A percentile compares a stretch with the other conserved stretches of the same genome.
Conservation (phyloP, 1,284 basidiomycete genomes). For the Phlebopus sp. region DNA sequence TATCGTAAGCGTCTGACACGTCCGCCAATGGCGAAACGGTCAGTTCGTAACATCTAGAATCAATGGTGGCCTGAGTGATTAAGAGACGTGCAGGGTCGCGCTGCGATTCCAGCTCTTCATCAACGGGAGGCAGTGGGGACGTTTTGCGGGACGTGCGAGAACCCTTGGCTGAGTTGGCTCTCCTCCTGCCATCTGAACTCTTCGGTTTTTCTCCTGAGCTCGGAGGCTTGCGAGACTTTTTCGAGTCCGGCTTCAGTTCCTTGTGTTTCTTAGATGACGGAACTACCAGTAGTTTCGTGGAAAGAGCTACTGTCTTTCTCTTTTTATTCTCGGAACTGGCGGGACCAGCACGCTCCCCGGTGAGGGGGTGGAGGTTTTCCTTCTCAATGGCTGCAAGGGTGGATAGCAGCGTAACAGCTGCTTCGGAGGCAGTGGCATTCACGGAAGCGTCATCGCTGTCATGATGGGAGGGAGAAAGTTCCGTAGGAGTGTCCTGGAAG, state of each 20-base stretch:
- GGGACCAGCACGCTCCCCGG: constrained; percentile 54
- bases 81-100: constrained; percentile 26
- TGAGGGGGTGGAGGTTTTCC: constrained; percentile 73
- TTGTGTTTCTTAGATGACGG: constrained; percentile 45
- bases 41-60: constrained; percentile 59
- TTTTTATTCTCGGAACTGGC: constrained; percentile 48
- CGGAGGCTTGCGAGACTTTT: constrained; percentile 56
- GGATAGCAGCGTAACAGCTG: constrained; percentile 32
- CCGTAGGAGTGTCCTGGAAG: constrained; percentile 54
- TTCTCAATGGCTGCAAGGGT: constrained; percentile 53
- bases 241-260: constrained; percentile 42
- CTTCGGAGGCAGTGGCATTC: constrained; percentile 27
- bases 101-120: constrained; percentile 40
- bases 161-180: constrained; percentile 21
- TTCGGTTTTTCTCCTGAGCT: constrained; percentile 31
- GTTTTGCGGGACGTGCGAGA: constrained; percentile 38
- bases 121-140: constrained; percentile 43
- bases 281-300: constrained; percentile 45
- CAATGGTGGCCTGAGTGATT: constrained; percentile 37
- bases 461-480: constrained; percentile 26
- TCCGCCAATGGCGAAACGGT: constrained; percentile 64
- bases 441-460: constrained; percentile 16
- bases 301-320: constrained; percentile 57
- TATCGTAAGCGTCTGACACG: constrained; percentile 53
- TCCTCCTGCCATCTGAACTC: constrained; percentile 28